Evolutionary conservation across 257 asterid species (phyloP).

Genomic region (Petunia secreta): DNA sequence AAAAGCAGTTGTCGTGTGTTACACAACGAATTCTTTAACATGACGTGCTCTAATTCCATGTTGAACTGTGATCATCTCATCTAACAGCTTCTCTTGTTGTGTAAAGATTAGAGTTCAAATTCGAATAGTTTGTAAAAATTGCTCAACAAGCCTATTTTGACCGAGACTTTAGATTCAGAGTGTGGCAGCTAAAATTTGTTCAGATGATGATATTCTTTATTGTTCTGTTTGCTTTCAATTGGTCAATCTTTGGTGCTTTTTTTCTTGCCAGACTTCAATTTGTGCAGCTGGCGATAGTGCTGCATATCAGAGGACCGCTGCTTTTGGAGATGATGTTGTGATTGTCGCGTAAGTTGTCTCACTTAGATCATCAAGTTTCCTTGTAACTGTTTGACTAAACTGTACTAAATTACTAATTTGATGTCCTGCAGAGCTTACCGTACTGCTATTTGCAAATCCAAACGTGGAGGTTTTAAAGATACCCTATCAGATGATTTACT

Average conservation of each 20-base stretch:
- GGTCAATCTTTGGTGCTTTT: conserved; percentile 16
- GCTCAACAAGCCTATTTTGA: background rate
- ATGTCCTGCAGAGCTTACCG: conserved; percentile 65
- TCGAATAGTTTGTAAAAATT: background rate
- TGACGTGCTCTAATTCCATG: too few relatives aligned
- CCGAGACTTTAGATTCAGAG: background rate
- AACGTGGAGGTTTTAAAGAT: conserved; percentile 89
- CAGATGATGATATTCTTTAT: background rate
- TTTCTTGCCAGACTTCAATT: conserved; percentile 52
- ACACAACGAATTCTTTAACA: too few relatives aligned
- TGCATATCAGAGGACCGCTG: conserved; percentile 52
- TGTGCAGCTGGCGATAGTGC: conserved; percentile 59
- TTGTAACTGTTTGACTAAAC: conserved; percentile 6
- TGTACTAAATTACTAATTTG: conserved; percentile 6
- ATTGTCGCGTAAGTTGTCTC: conserved; percentile 78
- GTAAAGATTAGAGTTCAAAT: too few relatives aligned
- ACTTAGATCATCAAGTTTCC: conserved; percentile 3
- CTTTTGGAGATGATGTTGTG: conserved; percentile 83
- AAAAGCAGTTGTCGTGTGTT: too few relatives aligned
- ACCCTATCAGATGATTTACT: conserved; percentile 91
- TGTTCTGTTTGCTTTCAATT: background rate
- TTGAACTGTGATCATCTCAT: too few relatives aligned
- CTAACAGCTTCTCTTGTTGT: too few relatives aligned
- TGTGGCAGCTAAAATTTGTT: background rate
- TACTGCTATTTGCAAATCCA: conserved; percentile 84